Conservation (phyloP, 129 eudicot species). For the Smallanthus sonchifolius region DNA sequence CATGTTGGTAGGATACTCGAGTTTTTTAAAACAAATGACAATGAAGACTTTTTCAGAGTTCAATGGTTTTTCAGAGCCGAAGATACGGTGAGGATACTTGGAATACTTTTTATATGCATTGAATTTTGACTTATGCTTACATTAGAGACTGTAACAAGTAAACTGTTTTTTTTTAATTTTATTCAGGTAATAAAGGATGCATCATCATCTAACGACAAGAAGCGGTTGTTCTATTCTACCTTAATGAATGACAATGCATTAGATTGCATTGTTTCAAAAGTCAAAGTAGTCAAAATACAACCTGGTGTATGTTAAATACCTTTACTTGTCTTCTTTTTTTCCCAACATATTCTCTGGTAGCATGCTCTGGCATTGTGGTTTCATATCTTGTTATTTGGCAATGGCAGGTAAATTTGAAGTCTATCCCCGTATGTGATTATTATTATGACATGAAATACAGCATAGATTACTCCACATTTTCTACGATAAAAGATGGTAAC, state of each 20-base stretch:
- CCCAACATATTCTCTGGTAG: not conserved
- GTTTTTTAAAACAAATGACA: slow-evolving; percentile 41
- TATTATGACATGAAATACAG: slow-evolving; percentile 61
- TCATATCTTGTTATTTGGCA: slow-evolving; percentile 31
- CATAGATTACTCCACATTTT: slow-evolving; percentile 62
- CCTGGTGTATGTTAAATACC: slow-evolving; percentile 38
- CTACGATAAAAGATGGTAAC: slow-evolving; percentile 43
- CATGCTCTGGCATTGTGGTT: slow-evolving; percentile 1
- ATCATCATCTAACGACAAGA: slow-evolving; percentile 41
- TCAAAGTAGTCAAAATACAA: slow-evolving; percentile 40
- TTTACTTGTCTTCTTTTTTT: not conserved
- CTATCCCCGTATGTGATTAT: slow-evolving; percentile 50
- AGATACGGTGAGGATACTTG: slow-evolving; percentile 43
- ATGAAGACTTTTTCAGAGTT: slow-evolving; percentile 35
- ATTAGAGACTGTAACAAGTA: not conserved
- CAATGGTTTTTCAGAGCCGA: slow-evolving; percentile 70
- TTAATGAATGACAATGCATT: slow-evolving; percentile 48
- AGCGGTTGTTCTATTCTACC: slow-evolving; percentile 49
- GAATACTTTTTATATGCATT: slow-evolving; percentile 19
- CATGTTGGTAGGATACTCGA: slow-evolving; percentile 56
- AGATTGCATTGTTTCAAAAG: slow-evolving; percentile 61
- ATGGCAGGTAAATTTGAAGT: slow-evolving; percentile 45
- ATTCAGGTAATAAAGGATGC: slow-evolving; percentile 51
- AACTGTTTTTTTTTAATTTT: slow-evolving; percentile 4
- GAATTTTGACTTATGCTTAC: not conserved